Base-by-base conservation (phyloP, 2,329 filamentous ascomycete genomes). In the Metarhizium guizhouense region DNA sequence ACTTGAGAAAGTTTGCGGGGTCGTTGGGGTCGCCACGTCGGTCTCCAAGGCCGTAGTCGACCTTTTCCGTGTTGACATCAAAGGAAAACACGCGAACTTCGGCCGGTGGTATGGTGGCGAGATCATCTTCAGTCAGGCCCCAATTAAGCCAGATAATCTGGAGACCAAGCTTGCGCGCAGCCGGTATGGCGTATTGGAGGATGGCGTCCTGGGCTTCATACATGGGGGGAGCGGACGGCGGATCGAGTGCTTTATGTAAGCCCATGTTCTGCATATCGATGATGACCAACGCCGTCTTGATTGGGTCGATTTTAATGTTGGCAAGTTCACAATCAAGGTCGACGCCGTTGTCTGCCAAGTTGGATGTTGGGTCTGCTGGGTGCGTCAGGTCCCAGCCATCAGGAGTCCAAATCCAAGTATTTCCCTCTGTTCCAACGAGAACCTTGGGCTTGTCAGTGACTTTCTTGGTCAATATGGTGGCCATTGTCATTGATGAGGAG, bases 61-160 rank as follows among this genome's bases (percentile, higher is more conserved):
- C 32, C 50, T 52, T 38, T 6, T 38, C 32, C 8, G 48, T 25
- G 38, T 53, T 43, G 36, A 20, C 51, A 18, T 53, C 20, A 36
- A 53, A 53, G 29, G 36, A 38, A 53, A 53, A 43, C 40, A 53
- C 10, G 8, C 13, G n/a, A 18, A 43, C 20, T 29, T 43, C 42
- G 14, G 52, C 38, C 13, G 40, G 40, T 7, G 30, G 25, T 4
- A 25, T 25, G 18, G n/a, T 30, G 25, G n/a, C 47, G 18, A 55
- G 40, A 47, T 55, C 47, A 6, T 55, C 47, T 7, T 55, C 54
- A 25, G 54, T 42, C 20, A 42, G 13, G 18, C 47, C 54, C 30
- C 32, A 42, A 18, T 20, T 55, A 16, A 55, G 32, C 47, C 48
- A 55, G 20, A 55, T 51, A 8, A 55, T 36, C 54, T 55, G 54